phyloP scores from a whole-genome alignment of 495 filamentous ascomycete species.

The Daldinia bambusicola region DNA sequence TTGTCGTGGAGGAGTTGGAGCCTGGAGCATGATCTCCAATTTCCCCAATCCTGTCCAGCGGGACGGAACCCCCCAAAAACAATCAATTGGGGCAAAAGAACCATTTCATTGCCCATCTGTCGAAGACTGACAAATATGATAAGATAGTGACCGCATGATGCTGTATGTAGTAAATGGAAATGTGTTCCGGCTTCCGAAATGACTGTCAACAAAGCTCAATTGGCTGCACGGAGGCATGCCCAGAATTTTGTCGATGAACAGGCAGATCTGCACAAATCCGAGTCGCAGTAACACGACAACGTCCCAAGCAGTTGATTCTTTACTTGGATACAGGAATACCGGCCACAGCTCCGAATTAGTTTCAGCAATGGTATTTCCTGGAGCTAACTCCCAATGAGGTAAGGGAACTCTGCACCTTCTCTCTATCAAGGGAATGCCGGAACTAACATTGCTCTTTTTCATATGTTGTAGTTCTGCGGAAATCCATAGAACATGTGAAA shows the following conservation, averaged over 20 bases:
- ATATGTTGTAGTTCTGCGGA: slow-evolving; percentile 18
- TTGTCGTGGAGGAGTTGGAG: slow-evolving; percentile 4
- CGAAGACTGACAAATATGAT: slow-evolving; percentile 22
- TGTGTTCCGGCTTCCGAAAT: slow-evolving; percentile 39
- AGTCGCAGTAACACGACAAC: slow-evolving; percentile 25
- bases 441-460: slow-evolving; percentile 12
- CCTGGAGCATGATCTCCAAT: slow-evolving; percentile 35
- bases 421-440: slow-evolving; percentile 12
- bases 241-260: slow-evolving; percentile 29
- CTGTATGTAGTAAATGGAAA: slow-evolving; percentile 34
- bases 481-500: slow-evolving; percentile 37
- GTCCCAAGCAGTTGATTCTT: slow-evolving; percentile 36
- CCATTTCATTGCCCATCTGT: slow-evolving; percentile 29
- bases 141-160: slow-evolving; percentile 31
- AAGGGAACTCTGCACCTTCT: slow-evolving; percentile 4
- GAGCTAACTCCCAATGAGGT: slow-evolving; percentile 6
- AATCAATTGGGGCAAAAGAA: slow-evolving; percentile 35
- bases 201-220: slow-evolving; percentile 24
- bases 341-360: slow-evolving; percentile 40
- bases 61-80: slow-evolving; percentile 36
- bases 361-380: slow-evolving; percentile 16
- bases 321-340: slow-evolving; percentile 38
- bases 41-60: slow-evolving; percentile 44
- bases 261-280: slow-evolving; percentile 33
- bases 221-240: slow-evolving; percentile 24